phyloP scores from a whole-genome alignment of 441 rosid genomes.

The Populus hybrid region DNA sequence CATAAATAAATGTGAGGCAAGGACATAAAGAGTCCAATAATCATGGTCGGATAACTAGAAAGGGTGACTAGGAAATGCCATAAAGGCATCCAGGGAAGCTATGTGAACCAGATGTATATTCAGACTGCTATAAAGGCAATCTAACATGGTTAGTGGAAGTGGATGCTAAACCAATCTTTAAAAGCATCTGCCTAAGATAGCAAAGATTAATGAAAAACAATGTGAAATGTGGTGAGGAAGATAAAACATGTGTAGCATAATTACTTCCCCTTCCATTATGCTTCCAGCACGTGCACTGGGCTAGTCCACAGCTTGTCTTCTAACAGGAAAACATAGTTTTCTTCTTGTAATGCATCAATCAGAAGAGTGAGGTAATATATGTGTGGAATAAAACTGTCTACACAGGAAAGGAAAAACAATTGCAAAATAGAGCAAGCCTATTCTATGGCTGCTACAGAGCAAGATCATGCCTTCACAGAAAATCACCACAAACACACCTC shows the following conservation, averaged over 20 bases:
- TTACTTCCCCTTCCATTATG: neutral
- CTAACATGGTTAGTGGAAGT: neutral
- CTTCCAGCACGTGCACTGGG: neutral
- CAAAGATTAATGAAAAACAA: neutral
- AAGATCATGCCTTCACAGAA: slow-evolving; percentile 7
- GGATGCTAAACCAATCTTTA: neutral
- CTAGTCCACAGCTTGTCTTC: neutral
- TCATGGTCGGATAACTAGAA: neutral
- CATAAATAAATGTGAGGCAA: slow-evolving; percentile 9
- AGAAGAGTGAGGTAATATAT: neutral
- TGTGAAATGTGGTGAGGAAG: neutral
- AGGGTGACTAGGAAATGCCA: neutral
- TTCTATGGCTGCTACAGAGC: neutral
- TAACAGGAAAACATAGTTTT: neutral
- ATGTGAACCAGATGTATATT: neutral
- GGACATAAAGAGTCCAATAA: neutral
- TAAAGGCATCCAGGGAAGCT: neutral
- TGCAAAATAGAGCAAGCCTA: neutral
- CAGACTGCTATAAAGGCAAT: neutral
- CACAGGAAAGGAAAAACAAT: neutral
- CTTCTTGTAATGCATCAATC: neutral
- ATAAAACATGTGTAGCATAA: neutral
- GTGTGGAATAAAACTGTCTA: neutral
- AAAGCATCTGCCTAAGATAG: neutral
- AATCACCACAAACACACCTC: slow-evolving; percentile 8